These are phyloP conservation scores for Capsicum baccatum DNA, from an alignment of 257 asterid genomes.

Conservation along the genomic window DNA sequence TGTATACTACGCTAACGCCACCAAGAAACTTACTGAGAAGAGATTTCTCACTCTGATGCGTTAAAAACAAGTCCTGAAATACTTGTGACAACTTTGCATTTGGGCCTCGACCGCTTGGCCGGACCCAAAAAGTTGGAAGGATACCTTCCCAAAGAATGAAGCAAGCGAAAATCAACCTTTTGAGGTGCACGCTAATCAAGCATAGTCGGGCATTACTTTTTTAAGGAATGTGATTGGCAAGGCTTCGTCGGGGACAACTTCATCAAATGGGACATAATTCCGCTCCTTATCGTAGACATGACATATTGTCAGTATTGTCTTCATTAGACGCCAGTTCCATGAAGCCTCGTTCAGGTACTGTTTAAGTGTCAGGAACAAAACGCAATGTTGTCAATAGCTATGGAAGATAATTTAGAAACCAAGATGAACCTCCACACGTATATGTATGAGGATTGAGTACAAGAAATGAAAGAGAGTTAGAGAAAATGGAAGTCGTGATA, in stretches of 20 bases:
- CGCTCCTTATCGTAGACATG: constrained; percentile 75
- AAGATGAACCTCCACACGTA: background rate
- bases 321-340: constrained; percentile 99
- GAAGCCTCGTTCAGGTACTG: constrained; percentile 93
- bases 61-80: background rate
- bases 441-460: too few relatives aligned
- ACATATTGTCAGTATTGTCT: constrained; percentile 84
- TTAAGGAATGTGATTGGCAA: constrained; percentile 80
- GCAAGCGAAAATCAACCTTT: constrained; percentile 2
- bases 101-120: background rate
- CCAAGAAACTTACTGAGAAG: background rate
- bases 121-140: background rate
- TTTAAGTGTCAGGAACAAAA: constrained; percentile 32
- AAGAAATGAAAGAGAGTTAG: background rate
- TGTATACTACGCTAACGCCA: constrained; percentile 3
- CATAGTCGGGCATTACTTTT: constrained; percentile 87
- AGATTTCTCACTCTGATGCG: background rate
- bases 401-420: background rate
- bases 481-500: constrained; percentile 25
- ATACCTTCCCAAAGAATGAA: constrained; percentile 22
- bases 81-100: background rate
- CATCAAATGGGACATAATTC: constrained; percentile 75
- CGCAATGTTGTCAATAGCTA: background rate
- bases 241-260: constrained; percentile 76
- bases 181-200: constrained; percentile 43